Evolutionary conservation across 2,329 filamentous ascomycete genomes (phyloP).

Genomic region (Diaporthe sp.): DNA sequence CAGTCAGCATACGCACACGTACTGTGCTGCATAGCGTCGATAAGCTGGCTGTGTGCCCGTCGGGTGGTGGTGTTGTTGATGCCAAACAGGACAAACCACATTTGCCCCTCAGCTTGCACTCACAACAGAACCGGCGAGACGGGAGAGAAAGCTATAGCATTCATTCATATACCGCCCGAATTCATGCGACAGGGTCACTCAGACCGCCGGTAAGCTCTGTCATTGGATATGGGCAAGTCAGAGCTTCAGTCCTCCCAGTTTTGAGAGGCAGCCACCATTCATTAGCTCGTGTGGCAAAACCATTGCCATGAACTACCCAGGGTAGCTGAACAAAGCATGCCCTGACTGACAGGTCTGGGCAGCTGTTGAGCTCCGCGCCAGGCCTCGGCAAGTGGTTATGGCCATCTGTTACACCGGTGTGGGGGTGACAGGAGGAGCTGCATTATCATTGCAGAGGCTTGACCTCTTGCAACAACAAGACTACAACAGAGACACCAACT

Average conservation of each 20-base stretch:
- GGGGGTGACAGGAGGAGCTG: not conserved
- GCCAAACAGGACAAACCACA: not conserved
- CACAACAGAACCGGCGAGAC: too few species aligned
- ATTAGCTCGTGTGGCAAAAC: not conserved
- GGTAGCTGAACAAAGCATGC: not conserved
- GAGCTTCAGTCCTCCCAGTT: not conserved
- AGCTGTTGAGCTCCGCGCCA: not conserved
- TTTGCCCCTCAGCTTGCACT: too few species aligned
- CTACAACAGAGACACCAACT: not conserved
- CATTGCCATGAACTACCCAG: not conserved
- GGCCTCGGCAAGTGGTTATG: not conserved
- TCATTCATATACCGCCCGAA: not conserved
- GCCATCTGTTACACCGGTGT: not conserved
- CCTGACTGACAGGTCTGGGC: slow-evolving; percentile 2
- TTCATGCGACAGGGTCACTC: not conserved
- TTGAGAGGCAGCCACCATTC: slow-evolving; percentile 6
- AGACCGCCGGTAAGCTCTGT: not conserved
- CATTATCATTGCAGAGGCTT: not conserved
- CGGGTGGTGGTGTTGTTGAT: not conserved
- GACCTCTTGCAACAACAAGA: not conserved
- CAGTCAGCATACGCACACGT: not conserved
- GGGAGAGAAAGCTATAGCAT: not conserved
- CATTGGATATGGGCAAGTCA: slow-evolving; percentile 10
- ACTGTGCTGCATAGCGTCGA: too few species aligned
- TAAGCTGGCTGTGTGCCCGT: not conserved